phyloP scores from a whole-genome alignment of 208 protist species.

The Eutreptiella sp. region DNA sequence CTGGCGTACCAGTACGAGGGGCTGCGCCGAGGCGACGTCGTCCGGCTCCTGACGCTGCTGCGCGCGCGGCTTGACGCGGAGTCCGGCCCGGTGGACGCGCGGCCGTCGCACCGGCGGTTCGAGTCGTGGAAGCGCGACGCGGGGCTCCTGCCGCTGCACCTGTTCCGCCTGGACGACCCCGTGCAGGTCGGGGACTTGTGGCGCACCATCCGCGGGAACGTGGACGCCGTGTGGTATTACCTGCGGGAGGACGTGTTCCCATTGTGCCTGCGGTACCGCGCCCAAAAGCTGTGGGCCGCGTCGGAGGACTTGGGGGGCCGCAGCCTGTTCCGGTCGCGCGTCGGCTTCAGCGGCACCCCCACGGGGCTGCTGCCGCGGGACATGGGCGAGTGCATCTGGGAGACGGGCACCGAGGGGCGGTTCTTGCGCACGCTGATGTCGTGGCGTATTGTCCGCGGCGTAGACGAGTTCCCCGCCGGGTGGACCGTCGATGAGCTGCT shows the following conservation, averaged over 20 bases:
- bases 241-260: conserved; percentile 21
- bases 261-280: neutral
- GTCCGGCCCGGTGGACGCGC: too few relatives aligned
- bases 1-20: too few relatives aligned
- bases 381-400: conserved; percentile 14
- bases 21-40: too few relatives aligned
- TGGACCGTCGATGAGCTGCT: too few relatives aligned
- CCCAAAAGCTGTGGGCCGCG: conserved; percentile 14
- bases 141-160: conserved; percentile 2
- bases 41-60: too few relatives aligned
- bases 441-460: too few relatives aligned
- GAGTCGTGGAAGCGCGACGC: too few relatives aligned
- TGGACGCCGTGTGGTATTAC: neutral
- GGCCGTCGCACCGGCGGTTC: too few relatives aligned
- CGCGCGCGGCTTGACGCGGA: too few relatives aligned
- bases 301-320: conserved; percentile 19
- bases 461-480: too few relatives aligned
- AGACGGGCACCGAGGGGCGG: too few relatives aligned
- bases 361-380: conserved; percentile 19
- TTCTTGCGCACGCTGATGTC: too few relatives aligned
- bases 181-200: conserved; percentile 20
- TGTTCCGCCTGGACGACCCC: conserved; percentile 9
- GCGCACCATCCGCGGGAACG: neutral
- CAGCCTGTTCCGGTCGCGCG: neutral
- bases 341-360: conserved; percentile 24